Percentiles rank a stretch among this genome's conserved stretches.
phyloP scores from a whole-genome alignment of 2,329 filamentous ascomycete species.

The Endoconidiophora polonica region DNA sequence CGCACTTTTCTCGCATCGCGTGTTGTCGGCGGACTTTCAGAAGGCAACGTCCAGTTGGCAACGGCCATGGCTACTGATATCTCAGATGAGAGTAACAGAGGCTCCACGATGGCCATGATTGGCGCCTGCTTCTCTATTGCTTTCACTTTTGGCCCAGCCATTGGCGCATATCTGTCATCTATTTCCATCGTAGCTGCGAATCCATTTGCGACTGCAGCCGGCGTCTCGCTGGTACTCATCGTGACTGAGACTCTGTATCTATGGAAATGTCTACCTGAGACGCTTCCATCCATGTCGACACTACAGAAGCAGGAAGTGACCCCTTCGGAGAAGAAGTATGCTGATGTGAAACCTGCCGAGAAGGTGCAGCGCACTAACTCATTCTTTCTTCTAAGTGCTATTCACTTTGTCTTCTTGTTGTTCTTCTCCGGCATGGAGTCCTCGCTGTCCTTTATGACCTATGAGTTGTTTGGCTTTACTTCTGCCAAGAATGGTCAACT shows the following conservation, averaged over 20 bases:
- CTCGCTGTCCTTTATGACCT: constrained; percentile 92
- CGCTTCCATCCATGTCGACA: constrained; percentile 44
- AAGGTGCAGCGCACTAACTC: constrained; percentile 54
- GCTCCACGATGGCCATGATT: constrained; percentile 88
- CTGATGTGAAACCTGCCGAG: constrained; percentile 13
- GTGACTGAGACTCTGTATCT: constrained; percentile 77
- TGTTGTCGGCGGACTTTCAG: constrained; percentile 79
- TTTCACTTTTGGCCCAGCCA: constrained; percentile 86
- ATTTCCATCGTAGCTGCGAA: constrained; percentile 68
- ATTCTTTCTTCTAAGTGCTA: constrained; percentile 62
- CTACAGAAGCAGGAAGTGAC: constrained; percentile 17
- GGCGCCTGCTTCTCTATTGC: constrained; percentile 94
- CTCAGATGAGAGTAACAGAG: constrained; percentile 66
- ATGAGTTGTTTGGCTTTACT: constrained; percentile 73
- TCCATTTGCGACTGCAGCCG: constrained; percentile 83
- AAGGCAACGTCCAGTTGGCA: constrained; percentile 92
- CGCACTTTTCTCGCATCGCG: constrained; percentile 89
- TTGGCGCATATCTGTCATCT: constrained; percentile 72
- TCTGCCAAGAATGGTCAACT: constrained; percentile 69
- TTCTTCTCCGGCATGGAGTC: constrained; percentile 99
- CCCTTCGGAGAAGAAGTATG: constrained; percentile 15
- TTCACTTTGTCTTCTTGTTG: constrained; percentile 81
- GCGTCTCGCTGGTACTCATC: constrained; percentile 71
- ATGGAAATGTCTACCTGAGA: constrained; percentile 74
- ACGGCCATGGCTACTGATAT: constrained; percentile 95